These are phyloP conservation scores for Magnolia changhungtana DNA, from an alignment of 164 flowering plant genomes.

Conservation along the genomic window DNA sequence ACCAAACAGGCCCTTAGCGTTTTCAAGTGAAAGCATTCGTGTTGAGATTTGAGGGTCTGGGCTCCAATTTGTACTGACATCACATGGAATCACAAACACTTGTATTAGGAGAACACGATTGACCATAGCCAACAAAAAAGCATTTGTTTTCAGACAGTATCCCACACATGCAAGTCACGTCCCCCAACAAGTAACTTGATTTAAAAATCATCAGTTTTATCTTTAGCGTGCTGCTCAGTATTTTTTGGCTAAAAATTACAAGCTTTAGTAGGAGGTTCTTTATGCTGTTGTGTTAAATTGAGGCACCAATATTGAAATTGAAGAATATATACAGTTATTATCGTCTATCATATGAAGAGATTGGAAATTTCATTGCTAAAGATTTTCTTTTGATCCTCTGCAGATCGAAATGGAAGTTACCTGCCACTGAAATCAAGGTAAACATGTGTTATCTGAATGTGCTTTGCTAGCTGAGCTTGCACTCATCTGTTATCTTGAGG, in stretches of 20 bases:
- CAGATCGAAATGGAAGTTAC: constrained; percentile 55
- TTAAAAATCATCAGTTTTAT: too few relatives aligned
- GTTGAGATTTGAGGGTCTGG: too few relatives aligned
- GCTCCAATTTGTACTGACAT: too few relatives aligned
- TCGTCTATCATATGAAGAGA: too few relatives aligned
- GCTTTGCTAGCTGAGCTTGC: not conserved
- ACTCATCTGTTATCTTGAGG: not conserved
- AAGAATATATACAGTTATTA: not conserved
- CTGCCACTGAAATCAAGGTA: constrained; percentile 51
- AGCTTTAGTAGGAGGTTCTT: not conserved
- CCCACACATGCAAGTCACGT: not conserved
- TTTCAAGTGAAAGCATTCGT: too few relatives aligned
- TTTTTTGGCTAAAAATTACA: not conserved
- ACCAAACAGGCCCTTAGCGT: too few relatives aligned
- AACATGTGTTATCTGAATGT: not conserved
- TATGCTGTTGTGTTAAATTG: not conserved
- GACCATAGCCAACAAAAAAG: not conserved
- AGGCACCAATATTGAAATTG: not conserved
- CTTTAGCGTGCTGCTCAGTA: not conserved
- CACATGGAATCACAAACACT: too few relatives aligned
- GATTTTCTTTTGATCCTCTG: constrained; percentile 10
- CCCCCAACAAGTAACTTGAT: not conserved
- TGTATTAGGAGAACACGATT: too few relatives aligned
- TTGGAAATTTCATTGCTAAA: not conserved
- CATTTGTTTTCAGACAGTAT: not conserved